Evolutionary conservation across 2,329 filamentous ascomycete species (phyloP), one percentile per base, ranked within the genome.

Genomic region (Neonectria magnoliae): DNA sequence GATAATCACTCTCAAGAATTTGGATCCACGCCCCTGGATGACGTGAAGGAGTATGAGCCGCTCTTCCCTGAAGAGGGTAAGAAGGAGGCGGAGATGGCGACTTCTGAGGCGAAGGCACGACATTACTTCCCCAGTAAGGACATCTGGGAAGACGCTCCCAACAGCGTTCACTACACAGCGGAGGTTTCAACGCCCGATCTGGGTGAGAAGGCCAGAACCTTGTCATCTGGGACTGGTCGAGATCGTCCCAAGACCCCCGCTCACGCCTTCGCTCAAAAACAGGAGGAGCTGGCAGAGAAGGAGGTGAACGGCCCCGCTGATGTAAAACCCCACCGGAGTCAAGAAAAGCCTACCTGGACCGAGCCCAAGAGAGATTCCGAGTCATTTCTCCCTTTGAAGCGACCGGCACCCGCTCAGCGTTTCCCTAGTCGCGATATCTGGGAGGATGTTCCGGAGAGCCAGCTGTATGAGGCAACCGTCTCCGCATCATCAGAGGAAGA

Each of bases 61-160:
- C 82, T 99, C 4, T 99, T 99, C 79, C 90, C 93, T 0, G 94
- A 96, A 61, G 92, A 94, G 16, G 85, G 87, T 4, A 87, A 88
- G 60, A 82, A 85, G 58, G 80, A 85, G 27, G 70, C 81, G 57
- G 76, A 81, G 18, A 76, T 77, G 33, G 73, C 77, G 51, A 76
- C 77, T 45, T 51, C 29, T 33, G 77, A 25, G 81, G 84, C 55
- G 84, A 84, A 88, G 68, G 81, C 85, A 65, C 87, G 88, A 68
- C 91, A 91, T 65, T 80, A 87, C 66, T 99, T 99, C 79, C 96
- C 96, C 1, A 98, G 94, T 78, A 92, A 94, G 77, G 96, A 99
- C 77, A 88, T 98, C 44, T 99, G 96, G 96, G 96, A 99, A 81
- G 97, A 99, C 77, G 91, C 93, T 0, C 96, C 97, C 4, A 91